These are phyloP conservation scores for Exutisphaerella laricina DNA, from an alignment of 2,329 filamentous ascomycete genomes.

Conservation along the genomic window DNA sequence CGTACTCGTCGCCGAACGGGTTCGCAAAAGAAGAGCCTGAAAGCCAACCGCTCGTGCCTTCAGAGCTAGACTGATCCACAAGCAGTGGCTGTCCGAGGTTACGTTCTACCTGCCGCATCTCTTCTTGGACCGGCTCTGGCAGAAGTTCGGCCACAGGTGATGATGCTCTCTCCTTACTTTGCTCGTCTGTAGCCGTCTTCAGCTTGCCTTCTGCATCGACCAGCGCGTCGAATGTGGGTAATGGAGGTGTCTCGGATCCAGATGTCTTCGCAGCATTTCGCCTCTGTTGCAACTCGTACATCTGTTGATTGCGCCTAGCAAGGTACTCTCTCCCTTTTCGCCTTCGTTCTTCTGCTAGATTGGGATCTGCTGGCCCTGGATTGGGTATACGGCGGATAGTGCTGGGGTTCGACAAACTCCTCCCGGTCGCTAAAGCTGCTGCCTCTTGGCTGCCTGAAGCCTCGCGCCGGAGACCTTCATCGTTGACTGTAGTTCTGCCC, in stretches of 20 bases:
- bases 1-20: conserved; percentile 43
- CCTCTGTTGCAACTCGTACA: conserved; percentile 31
- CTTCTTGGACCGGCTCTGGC: conserved; percentile 15
- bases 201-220: conserved; percentile 31
- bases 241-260: conserved; percentile 19
- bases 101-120: conserved; percentile 26
- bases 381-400: conserved; percentile 29
- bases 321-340: conserved; percentile 34
- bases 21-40: conserved; percentile 39
- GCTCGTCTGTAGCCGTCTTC: conserved; percentile 11
- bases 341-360: conserved; percentile 32
- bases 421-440: conserved; percentile 33
- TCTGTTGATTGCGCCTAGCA: conserved; percentile 31
- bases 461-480: conserved; percentile 28
- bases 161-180: conserved; percentile 18
- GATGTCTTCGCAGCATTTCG: conserved; percentile 19
- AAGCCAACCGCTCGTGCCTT: conserved; percentile 33
- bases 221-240: conserved; percentile 30
- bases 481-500: conserved; percentile 30
- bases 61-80: conserved; percentile 17
- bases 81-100: conserved; percentile 20
- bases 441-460: conserved; percentile 29
- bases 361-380: conserved; percentile 26
- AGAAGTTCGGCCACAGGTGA: conserved; percentile 19
- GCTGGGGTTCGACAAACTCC: conserved; percentile 21